Conservation (phyloP, 129 eudicot species). For the Ambrosia artemisiifolia region DNA sequence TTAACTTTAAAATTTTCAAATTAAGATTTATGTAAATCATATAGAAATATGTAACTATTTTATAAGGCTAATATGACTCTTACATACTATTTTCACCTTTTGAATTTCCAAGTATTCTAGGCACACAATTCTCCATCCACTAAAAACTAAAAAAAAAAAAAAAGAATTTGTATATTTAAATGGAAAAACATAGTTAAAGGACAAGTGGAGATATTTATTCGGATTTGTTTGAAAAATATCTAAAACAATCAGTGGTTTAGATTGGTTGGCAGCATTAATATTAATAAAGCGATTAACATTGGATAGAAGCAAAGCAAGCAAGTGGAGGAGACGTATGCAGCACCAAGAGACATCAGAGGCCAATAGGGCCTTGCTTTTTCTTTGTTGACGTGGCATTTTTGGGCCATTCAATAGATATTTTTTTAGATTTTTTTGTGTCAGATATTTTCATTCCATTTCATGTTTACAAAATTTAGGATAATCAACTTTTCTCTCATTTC, state of each 20-base stretch:
- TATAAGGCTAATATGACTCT: too few relatives aligned
- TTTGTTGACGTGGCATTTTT: conserved; percentile 53
- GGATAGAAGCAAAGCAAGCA: conserved; percentile 4
- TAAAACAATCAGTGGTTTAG: conserved; percentile 4
- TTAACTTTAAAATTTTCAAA: too few relatives aligned
- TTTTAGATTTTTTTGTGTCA: conserved; percentile 27
- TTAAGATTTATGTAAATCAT: too few relatives aligned
- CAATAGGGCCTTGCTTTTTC: conserved; percentile 34
- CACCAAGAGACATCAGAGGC: conserved; percentile 30
- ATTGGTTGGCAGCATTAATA: background rate
- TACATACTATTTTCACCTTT: background rate
- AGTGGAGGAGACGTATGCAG: conserved; percentile 37
- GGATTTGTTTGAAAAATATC: conserved; percentile 8
- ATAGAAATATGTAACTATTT: too few relatives aligned
- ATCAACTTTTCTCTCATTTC: background rate
- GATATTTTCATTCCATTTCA: conserved; percentile 20
- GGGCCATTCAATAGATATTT: conserved; percentile 49
- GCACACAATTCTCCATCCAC: background rate
- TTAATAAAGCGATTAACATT: background rate
- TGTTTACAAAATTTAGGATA: background rate
- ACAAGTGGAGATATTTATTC: conserved; percentile 4
- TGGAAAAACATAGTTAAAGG: background rate
- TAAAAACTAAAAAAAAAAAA: background rate
- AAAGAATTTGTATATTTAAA: background rate
- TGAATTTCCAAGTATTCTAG: background rate